Evolutionary conservation across 139 green algal genomes (phyloP), one percentile per base, ranked within the genome.

Genomic region (Picochlorum sp.): DNA sequence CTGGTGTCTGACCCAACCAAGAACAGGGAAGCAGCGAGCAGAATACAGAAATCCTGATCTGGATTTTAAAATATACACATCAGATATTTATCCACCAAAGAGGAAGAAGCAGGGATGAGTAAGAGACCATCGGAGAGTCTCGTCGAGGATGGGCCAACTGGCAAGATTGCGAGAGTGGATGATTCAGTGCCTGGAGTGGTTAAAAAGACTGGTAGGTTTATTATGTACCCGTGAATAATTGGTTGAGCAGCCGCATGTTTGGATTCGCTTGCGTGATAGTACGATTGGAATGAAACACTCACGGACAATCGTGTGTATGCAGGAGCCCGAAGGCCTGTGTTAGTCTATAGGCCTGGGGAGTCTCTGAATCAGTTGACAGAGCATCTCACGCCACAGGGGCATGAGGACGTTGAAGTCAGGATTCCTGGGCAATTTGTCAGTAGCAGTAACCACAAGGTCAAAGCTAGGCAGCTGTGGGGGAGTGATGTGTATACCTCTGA

Each of bases 391-490:
- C 60, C 58, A 45, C 45, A 14, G 18, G 57, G 55, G 13, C 66
- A 77, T 45, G 65, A 60, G 45, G 26, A 45, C 8, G 65, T 81
- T 31, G 70, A 90, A 80, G 71, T 88, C 1, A 63, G 82, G 30
- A 88, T 90, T n/a, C 38, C 78, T 9, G 73, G 77, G 10, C 77
- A 86, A 57, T 74, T 60, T 51, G 74, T 86, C 64, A 81, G 61
- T 41, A 82, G 77, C 49, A 69, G 79, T 26, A 89, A 90, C 69
- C 81, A 81, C 67, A 81, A 95, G 75, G 89, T 96, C 44, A 83
- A 84, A 50, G 74, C 83, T 6, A 74, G 92, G 2, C 91, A 97
- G 77, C 82, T 98, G 24, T 98, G 91, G 92, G 93, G 93, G 15
- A 88, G 84, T 34, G 79, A 84, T 21, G 57, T 90, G 0, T 98